phyloP scores from a whole-genome alignment of 176 grass and related monocot species.

The Eremochloa ophiuroides region DNA sequence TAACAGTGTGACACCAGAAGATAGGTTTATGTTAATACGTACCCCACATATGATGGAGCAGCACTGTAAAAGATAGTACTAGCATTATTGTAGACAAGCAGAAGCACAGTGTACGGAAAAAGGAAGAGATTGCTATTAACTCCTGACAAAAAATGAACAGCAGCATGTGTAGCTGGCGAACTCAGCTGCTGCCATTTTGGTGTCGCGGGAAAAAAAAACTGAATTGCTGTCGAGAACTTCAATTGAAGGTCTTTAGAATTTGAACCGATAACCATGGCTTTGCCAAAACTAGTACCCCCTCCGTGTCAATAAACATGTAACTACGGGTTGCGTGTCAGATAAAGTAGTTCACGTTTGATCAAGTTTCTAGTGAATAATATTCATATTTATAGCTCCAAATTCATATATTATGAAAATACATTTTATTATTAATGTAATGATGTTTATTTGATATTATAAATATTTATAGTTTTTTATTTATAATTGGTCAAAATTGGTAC shows the following conservation, averaged over 20 bases:
- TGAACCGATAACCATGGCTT: too few relatives aligned
- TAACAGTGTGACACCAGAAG: neutral
- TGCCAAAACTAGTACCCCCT: neutral
- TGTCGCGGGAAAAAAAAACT: neutral
- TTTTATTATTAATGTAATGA: too few relatives aligned
- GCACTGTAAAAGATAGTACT: neutral
- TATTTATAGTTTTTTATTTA: too few relatives aligned
- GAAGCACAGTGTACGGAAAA: neutral
- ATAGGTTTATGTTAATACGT: neutral
- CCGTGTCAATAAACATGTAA: too few relatives aligned
- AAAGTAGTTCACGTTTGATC: too few relatives aligned
- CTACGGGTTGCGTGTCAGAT: too few relatives aligned
- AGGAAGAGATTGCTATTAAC: neutral
- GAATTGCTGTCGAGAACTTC: neutral
- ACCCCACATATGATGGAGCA: neutral
- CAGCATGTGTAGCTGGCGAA: constrained; percentile 14
- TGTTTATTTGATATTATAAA: too few relatives aligned
- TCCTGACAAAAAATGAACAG: neutral
- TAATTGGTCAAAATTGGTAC: too few relatives aligned
- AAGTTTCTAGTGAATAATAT: too few relatives aligned
- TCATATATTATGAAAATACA: too few relatives aligned
- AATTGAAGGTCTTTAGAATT: too few relatives aligned
- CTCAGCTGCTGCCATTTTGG: neutral
- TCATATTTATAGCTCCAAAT: too few relatives aligned
- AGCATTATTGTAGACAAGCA: neutral